Evolutionary conservation across 805 yeast genomes (phyloP).

Genomic region (Sugiyamaella valdiviana): DNA sequence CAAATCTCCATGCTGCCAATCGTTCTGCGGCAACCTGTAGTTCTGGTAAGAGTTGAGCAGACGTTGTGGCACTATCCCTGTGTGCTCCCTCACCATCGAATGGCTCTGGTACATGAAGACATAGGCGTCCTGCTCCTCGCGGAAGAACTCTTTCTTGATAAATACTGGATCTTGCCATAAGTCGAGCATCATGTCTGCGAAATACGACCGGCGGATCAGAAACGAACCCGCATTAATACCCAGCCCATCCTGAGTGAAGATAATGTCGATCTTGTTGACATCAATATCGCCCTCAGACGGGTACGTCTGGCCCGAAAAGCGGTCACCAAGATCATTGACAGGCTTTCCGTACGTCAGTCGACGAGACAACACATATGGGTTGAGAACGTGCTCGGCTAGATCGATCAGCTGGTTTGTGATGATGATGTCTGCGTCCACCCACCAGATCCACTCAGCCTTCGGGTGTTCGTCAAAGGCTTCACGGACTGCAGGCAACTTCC

Average conservation of each 20-base stretch:
- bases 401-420: conserved; percentile 30
- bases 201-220: conserved; percentile 23
- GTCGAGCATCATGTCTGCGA: conserved; percentile 24
- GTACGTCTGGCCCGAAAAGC: conserved; percentile 4
- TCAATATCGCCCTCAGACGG: conserved; percentile 13
- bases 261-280: conserved; percentile 19
- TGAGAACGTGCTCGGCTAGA: conserved; percentile 26
- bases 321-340: conserved; percentile 15
- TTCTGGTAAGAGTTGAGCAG: conserved; percentile 26
- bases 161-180: conserved; percentile 27
- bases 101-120: conserved; percentile 18
- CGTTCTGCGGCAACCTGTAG: conserved; percentile 3
- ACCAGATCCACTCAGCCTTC: conserved; percentile 36
- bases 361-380: conserved; percentile 23
- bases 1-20: conserved; percentile 25
- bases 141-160: conserved; percentile 9
- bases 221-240: conserved; percentile 33
- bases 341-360: conserved; percentile 23
- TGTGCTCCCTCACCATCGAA: conserved; percentile 18
- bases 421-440: conserved; percentile 34
- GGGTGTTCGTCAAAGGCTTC: conserved; percentile 29
- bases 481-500: conserved; percentile 30
- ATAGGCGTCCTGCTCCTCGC: conserved; percentile 27
- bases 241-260: conserved; percentile 27
- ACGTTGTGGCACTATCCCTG: conserved; percentile 30